phyloP scores from a whole-genome alignment of 371 early-diverging fungal genomes.

The Mucor plumbeus region DNA sequence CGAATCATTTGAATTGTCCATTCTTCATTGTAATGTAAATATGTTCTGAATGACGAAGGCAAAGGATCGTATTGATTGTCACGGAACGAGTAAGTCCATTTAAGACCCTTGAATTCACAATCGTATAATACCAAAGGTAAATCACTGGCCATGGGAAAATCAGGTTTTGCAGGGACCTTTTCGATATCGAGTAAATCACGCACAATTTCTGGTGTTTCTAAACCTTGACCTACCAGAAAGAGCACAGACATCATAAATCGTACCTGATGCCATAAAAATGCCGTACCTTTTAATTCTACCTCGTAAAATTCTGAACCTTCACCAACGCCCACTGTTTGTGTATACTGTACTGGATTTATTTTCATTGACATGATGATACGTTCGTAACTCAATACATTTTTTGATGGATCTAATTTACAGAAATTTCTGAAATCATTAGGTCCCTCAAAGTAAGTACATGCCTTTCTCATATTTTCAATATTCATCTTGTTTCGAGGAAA shows the following conservation, averaged over 20 bases:
- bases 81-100: slow-evolving; percentile 53
- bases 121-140: slow-evolving; percentile 87
- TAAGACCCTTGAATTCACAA: slow-evolving; percentile 73
- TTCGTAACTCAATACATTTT: slow-evolving; percentile 78
- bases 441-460: slow-evolving; percentile 75
- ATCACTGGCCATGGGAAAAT: slow-evolving; percentile 76
- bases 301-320: slow-evolving; percentile 62
- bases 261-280: slow-evolving; percentile 98
- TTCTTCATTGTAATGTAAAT: slow-evolving; percentile 53
- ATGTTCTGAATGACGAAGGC: slow-evolving; percentile 43
- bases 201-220: slow-evolving; percentile 44
- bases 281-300: slow-evolving; percentile 77
- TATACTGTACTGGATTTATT: slow-evolving; percentile 59
- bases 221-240: slow-evolving; percentile 77
- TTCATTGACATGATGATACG: slow-evolving; percentile 70
- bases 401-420: slow-evolving; percentile 90
- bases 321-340: slow-evolving; percentile 14
- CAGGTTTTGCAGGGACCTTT: slow-evolving; percentile 41
- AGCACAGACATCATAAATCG: slow-evolving; percentile 94
- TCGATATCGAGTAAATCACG: slow-evolving; percentile 40
- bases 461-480: slow-evolving; percentile 79
- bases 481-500: slow-evolving; percentile 70
- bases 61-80: slow-evolving; percentile 25
- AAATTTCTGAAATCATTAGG: slow-evolving; percentile 94
- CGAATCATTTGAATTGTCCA: slow-evolving; percentile 61